Evolutionary conservation across 257 asterid genomes (phyloP), one percentile per base, ranked within the genome.

Genomic region (Lantana camara): DNA sequence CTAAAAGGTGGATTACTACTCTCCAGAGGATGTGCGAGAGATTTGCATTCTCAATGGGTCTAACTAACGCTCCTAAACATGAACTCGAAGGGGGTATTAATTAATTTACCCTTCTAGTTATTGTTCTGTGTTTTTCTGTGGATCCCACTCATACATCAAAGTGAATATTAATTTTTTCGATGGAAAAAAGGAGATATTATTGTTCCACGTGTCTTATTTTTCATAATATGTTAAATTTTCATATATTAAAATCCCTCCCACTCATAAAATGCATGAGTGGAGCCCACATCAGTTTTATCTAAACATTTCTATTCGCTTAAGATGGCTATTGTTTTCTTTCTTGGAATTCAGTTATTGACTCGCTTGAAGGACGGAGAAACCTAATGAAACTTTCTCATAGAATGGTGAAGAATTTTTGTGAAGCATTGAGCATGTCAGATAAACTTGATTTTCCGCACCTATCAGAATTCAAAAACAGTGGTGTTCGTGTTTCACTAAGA

Each of bases 1-100:
- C 96, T 45, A 84, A 56, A 55, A 61, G 91, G 72, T 91, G 95
- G 94, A 63, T 88, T 14, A 41, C 68, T 55, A 66, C 80, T 59
- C 88, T 91, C 34, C 83, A 79, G 62, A 79, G 86, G 70, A 86
- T 75, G 86, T 79, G 79, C 7, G 94, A 88, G 75, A 79, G 94
- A 63, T 24, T 73, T 21, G 76, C 83, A 67, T 82, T 72, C 67
- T 78, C 83, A 22, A 64, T 42, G 77, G 80, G 75, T 23, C 59
- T 56, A 71, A 59, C 60, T 24, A 47, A 56, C 40, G 29, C 74
- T 24, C 74, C 76, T 15, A 63, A 9, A 13, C 79, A 76, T 59
- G 78, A 69, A 27, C 82, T 79, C 9, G 83, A 75, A 77, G 85
- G 85, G 61, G 96, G 96, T 83, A 68, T 14, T 41, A 3, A 70